phyloP scores from a whole-genome alignment of 179 eudicot species.

The Spergularia azorica region DNA sequence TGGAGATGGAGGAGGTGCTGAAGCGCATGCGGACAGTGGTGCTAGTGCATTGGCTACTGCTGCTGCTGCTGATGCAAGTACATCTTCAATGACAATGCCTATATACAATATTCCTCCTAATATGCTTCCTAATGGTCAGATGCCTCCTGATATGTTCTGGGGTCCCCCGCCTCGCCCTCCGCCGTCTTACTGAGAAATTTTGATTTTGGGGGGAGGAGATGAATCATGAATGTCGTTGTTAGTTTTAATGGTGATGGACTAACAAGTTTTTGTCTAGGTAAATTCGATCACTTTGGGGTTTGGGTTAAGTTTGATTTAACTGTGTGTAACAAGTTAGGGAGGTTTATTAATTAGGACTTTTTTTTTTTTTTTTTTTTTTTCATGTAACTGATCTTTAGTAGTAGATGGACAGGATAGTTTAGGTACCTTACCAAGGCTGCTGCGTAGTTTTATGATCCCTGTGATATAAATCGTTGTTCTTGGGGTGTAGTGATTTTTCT shows the following conservation, averaged over 20 bases:
- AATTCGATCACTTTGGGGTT: neutral
- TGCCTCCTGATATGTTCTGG: slow-evolving; percentile 51
- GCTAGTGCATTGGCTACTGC: slow-evolving; percentile 8
- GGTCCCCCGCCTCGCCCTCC: slow-evolving; percentile 56
- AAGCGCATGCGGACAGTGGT: slow-evolving; percentile 5
- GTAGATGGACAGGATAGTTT: slow-evolving; percentile 10
- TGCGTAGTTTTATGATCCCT: slow-evolving; percentile 7
- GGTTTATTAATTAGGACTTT: slow-evolving; percentile 21
- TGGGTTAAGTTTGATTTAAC: slow-evolving; percentile 10
- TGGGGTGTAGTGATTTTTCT: slow-evolving; percentile 13
- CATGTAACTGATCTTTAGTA: neutral
- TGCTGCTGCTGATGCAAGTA: slow-evolving; percentile 15
- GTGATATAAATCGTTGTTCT: slow-evolving; percentile 17
- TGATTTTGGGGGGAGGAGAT: neutral
- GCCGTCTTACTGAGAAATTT: slow-evolving; percentile 23
- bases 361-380: neutral
- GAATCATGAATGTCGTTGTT: slow-evolving; percentile 19
- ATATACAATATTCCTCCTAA: slow-evolving; percentile 46
- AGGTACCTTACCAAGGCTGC: neutral
- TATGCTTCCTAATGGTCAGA: slow-evolving; percentile 55
- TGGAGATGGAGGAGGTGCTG: slow-evolving; percentile 9
- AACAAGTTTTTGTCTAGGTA: slow-evolving; percentile 23
- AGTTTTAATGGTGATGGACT: slow-evolving; percentile 18
- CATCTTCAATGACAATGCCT: slow-evolving; percentile 45
- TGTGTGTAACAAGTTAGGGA: slow-evolving; percentile 18